These are phyloP conservation scores for Yamadazyma dushanensis DNA, from an alignment of 1,139 yeast genomes.

Conservation along the genomic window DNA sequence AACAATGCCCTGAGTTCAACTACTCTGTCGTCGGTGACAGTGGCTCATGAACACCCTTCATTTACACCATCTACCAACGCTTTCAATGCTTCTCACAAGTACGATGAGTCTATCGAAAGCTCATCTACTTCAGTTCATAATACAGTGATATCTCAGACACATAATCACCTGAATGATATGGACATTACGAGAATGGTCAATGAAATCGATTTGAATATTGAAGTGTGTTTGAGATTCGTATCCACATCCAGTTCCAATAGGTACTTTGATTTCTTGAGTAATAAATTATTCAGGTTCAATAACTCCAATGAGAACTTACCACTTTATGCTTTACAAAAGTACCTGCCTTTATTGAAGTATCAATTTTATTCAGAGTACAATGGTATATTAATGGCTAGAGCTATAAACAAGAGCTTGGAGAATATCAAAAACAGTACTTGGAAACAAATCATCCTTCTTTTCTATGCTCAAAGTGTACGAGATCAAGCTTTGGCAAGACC, in stretches of 20 bases:
- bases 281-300: slow-evolving; percentile 36
- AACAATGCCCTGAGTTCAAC: background rate
- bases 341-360: slow-evolving; percentile 52
- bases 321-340: slow-evolving; percentile 37
- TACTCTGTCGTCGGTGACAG: background rate
- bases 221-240: slow-evolving; percentile 39
- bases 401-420: slow-evolving; percentile 39
- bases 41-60: background rate
- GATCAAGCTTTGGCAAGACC: slow-evolving; percentile 63
- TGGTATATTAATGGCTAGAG: slow-evolving; percentile 37
- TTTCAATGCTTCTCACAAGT: background rate
- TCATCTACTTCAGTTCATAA: slow-evolving; percentile 1
- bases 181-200: slow-evolving; percentile 6
- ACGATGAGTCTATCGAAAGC: slow-evolving; percentile 5
- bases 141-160: background rate
- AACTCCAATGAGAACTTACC: slow-evolving; percentile 41
- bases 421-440: slow-evolving; percentile 52
- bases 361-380: slow-evolving; percentile 45
- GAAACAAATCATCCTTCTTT: slow-evolving; percentile 52
- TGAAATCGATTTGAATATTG: slow-evolving; percentile 17
- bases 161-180: slow-evolving; percentile 2
- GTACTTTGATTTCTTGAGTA: slow-evolving; percentile 41
- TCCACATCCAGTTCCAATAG: slow-evolving; percentile 58
- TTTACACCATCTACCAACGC: background rate
- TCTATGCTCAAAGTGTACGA: slow-evolving; percentile 48